A percentile compares a stretch with the other conserved stretches of the same genome.
These are phyloP conservation scores for Xylaria multiplex DNA, from an alignment of 2,329 filamentous ascomycete genomes.

Conservation along the genomic window DNA sequence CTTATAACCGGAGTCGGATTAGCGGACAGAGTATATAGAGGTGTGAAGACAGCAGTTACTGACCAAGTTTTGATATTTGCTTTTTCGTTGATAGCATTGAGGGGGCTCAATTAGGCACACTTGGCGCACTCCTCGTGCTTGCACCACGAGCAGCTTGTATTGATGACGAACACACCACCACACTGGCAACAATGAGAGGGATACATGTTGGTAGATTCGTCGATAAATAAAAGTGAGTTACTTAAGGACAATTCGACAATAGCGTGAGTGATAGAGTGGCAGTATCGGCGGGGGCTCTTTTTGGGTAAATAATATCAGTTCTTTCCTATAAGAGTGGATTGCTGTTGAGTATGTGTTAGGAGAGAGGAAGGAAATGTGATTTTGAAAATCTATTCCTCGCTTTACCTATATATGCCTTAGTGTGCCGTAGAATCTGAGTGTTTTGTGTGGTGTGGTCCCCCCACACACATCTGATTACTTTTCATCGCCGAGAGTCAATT, in stretches of 20 bases:
- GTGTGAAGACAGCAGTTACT: background rate
- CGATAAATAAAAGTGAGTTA: background rate
- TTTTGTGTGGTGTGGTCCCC: conserved; percentile 23
- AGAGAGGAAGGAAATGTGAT: background rate
- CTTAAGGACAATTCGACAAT: conserved; percentile 6
- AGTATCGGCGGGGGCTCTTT: background rate
- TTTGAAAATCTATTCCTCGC: conserved; percentile 11
- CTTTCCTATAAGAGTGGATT: background rate
- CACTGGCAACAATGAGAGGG: conserved; percentile 48
- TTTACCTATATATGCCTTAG: conserved; percentile 31
- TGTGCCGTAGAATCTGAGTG: conserved; percentile 17
- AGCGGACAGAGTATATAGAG: background rate
- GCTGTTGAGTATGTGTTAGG: background rate
- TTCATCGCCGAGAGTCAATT: conserved; percentile 31
- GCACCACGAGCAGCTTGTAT: conserved; percentile 47
- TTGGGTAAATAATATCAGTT: background rate
- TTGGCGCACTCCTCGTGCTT: conserved; percentile 47
- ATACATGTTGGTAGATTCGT: conserved; percentile 40
- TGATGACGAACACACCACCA: conserved; percentile 48
- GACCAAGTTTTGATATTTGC: background rate
- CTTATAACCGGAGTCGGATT: background rate
- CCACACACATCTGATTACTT: conserved; percentile 26
- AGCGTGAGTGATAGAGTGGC: background rate
- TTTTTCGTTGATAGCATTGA: background rate
- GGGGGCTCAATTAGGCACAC: conserved; percentile 37